Evolutionary conservation across 2,329 filamentous ascomycete species (phyloP).

Genomic region (Emergomyces africanus): DNA sequence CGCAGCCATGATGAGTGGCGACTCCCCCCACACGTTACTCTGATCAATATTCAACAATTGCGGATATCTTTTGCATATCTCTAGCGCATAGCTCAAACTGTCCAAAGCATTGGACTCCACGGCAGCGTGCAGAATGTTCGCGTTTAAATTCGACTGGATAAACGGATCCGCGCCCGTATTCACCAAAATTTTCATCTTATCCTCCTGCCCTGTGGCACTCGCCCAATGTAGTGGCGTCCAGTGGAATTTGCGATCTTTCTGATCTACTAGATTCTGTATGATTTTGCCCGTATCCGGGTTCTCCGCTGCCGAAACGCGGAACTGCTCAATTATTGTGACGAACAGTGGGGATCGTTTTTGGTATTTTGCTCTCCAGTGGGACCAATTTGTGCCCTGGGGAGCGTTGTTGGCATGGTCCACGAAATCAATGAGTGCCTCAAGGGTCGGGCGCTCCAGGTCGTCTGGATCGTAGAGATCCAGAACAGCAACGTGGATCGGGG

Average conservation of each 20-base stretch:
- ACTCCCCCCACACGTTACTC: slow-evolving; percentile 9
- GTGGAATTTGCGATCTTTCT: slow-evolving; percentile 11
- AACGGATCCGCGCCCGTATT: slow-evolving; percentile 10
- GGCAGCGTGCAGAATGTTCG: slow-evolving; percentile 10
- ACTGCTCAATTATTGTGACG: slow-evolving; percentile 9
- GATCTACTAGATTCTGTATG: slow-evolving; percentile 10
- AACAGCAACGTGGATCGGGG: slow-evolving; percentile 10
- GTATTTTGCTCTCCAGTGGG: slow-evolving; percentile 9
- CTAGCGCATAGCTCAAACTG: slow-evolving; percentile 6
- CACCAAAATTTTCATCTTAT: slow-evolving; percentile 10
- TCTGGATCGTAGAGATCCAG: slow-evolving; percentile 10
- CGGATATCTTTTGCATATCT: slow-evolving; percentile 8
- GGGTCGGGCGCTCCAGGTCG: slow-evolving; percentile 9
- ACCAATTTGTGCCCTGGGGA: slow-evolving; percentile 9
- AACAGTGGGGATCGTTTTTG: slow-evolving; percentile 10
- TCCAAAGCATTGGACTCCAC: slow-evolving; percentile 9
- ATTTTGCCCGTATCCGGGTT: slow-evolving; percentile 9
- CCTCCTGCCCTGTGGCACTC: slow-evolving; percentile 8
- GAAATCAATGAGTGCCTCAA: slow-evolving; percentile 10
- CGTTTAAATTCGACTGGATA: slow-evolving; percentile 9
- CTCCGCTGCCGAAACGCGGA: slow-evolving; percentile 8
- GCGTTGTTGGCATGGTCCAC: slow-evolving; percentile 10
- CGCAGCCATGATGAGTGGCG: slow-evolving; percentile 10
- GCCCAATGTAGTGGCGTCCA: slow-evolving; percentile 13
- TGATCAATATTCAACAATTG: slow-evolving; percentile 5